A percentile compares a stretch with the other conserved stretches of the same genome.
These are phyloP conservation scores for Aspergillus candidus DNA, from an alignment of 2,329 filamentous ascomycete genomes.

Conservation along the genomic window DNA sequence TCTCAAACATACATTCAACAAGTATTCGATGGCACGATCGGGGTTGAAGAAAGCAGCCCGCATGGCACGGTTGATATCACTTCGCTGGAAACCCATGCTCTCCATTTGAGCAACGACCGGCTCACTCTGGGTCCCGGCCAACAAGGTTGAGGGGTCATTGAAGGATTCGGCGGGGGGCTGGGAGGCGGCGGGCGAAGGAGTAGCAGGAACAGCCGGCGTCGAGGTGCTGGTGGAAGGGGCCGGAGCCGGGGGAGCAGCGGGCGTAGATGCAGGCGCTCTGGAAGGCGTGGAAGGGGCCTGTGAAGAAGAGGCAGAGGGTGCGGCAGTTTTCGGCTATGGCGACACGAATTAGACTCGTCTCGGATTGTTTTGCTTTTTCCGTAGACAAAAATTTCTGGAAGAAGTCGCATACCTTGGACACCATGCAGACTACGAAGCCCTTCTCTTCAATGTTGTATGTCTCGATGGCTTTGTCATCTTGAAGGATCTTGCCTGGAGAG, in stretches of 20 bases:
- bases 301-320: slow-evolving; percentile 31
- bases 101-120: slow-evolving; percentile 89
- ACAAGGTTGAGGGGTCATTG: slow-evolving; percentile 72
- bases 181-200: slow-evolving; percentile 42
- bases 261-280: slow-evolving; percentile 34
- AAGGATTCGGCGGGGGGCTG: slow-evolving; percentile 40
- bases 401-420: slow-evolving; percentile 68
- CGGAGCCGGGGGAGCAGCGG: slow-evolving; percentile 45
- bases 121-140: slow-evolving; percentile 75
- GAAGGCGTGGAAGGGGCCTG: slow-evolving; percentile 36
- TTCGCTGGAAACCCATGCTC: slow-evolving; percentile 88
- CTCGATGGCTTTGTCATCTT: slow-evolving; percentile 94
- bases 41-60: slow-evolving; percentile 95
- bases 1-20: slow-evolving; percentile 62
- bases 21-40: slow-evolving; percentile 93
- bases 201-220: slow-evolving; percentile 41
- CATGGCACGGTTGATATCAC: slow-evolving; percentile 88
- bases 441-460: slow-evolving; percentile 99
- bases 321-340: slow-evolving; percentile 62
- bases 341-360: slow-evolving; percentile 1
- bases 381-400: no score
- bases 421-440: slow-evolving; percentile 98
- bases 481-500: slow-evolving; percentile 81
- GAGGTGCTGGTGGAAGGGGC: slow-evolving; percentile 47
- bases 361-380: no score